A percentile compares a stretch with the other conserved stretches of the same genome.
Evolutionary conservation across 495 filamentous ascomycete genomes (phyloP).

Genomic region (Aspergillus baeticus): DNA sequence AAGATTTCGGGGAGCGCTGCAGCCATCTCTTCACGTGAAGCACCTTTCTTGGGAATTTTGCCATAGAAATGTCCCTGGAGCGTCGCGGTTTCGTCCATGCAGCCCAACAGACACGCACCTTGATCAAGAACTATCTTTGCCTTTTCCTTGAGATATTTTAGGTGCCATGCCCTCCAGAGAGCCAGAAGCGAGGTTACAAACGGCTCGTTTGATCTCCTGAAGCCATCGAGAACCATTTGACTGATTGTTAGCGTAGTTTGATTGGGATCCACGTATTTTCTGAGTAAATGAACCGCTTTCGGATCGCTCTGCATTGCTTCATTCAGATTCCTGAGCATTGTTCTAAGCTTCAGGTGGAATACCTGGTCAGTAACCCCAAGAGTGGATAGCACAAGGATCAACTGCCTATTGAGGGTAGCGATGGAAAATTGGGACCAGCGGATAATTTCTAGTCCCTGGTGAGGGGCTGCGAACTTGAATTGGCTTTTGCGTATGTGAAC

Average conservation of each 20-base stretch:
- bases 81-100: slow-evolving; percentile 77
- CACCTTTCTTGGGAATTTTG: slow-evolving; percentile 18
- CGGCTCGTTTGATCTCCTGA: slow-evolving; percentile 73
- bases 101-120: slow-evolving; percentile 87
- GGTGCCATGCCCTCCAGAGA: slow-evolving; percentile 79
- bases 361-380: slow-evolving; percentile 68
- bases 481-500: slow-evolving; percentile 81
- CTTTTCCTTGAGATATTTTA: slow-evolving; percentile 88
- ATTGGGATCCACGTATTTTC: slow-evolving; percentile 80
- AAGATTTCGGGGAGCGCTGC: slow-evolving; percentile 81
- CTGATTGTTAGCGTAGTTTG: slow-evolving; percentile 73
- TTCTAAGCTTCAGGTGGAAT: slow-evolving; percentile 64
- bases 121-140: slow-evolving; percentile 78
- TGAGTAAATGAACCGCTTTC: slow-evolving; percentile 64
- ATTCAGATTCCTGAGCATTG: slow-evolving; percentile 64
- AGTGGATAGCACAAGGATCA: slow-evolving; percentile 78
- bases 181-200: slow-evolving; percentile 74
- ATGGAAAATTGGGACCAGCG: slow-evolving; percentile 69
- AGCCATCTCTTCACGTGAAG: slow-evolving; percentile 33
- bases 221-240: slow-evolving; percentile 73
- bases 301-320: slow-evolving; percentile 62
- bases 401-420: slow-evolving; percentile 83
- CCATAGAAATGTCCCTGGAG: slow-evolving; percentile 65
- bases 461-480: slow-evolving; percentile 75
- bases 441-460: slow-evolving; percentile 79